These are phyloP conservation scores for Candida gorgasii DNA, from an alignment of 805 yeast species.

Conservation along the genomic window DNA sequence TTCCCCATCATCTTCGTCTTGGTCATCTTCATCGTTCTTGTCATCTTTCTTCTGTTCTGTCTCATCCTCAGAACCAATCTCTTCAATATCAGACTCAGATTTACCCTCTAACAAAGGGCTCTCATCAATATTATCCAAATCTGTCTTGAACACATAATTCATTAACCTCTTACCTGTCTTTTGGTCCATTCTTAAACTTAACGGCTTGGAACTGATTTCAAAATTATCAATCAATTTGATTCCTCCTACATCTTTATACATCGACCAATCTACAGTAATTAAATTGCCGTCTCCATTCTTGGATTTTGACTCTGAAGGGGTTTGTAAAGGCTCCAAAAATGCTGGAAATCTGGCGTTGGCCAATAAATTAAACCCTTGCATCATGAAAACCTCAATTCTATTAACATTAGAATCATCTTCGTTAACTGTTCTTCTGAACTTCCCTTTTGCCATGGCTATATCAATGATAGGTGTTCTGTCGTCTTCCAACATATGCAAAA, in stretches of 20 bases:
- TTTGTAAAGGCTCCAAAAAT: conserved; percentile 31
- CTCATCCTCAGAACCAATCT: too few relatives aligned
- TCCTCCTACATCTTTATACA: conserved; percentile 45
- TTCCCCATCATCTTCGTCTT: not conserved
- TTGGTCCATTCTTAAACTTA: conserved; percentile 40
- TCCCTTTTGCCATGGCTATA: conserved; percentile 35
- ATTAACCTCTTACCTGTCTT: conserved; percentile 39
- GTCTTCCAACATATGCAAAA: conserved; percentile 42
- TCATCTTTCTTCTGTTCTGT: conserved; percentile 2
- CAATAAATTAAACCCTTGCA: conserved; percentile 40
- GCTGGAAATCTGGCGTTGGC: conserved; percentile 31
- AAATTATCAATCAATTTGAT: conserved; percentile 41
- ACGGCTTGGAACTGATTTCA: conserved; percentile 37
- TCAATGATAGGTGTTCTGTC: conserved; percentile 41
- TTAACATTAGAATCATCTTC: conserved; percentile 45
- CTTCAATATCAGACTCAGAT: conserved; percentile 6
- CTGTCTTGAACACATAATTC: conserved; percentile 36
- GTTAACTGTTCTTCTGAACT: conserved; percentile 31
- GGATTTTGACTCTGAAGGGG: not conserved
- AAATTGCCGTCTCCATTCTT: conserved; percentile 17
- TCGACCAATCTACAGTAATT: conserved; percentile 40
- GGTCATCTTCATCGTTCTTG: not conserved
- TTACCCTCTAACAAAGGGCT: conserved; percentile 23
- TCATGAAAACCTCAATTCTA: conserved; percentile 33
- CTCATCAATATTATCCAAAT: conserved; percentile 22